phyloP scores from a whole-genome alignment of 371 early-diverging fungal species.

The Lichtheimia ramosa region DNA sequence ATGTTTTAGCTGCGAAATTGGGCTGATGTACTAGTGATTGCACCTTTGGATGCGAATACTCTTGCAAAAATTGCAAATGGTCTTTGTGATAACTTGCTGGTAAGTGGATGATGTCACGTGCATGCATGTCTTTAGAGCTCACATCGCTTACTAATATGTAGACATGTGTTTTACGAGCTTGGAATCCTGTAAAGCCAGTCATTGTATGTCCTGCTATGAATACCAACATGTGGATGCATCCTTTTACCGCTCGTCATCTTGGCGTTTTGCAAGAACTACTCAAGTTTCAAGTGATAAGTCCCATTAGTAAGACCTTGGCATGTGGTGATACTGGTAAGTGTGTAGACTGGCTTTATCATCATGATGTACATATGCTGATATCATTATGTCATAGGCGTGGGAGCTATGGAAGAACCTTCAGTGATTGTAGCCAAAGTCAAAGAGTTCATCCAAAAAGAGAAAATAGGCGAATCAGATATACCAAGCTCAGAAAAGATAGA shows the following conservation, averaged over 20 bases:
- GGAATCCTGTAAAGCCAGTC: constrained; percentile 75
- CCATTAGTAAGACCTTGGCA: constrained; percentile 85
- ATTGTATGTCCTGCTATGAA: constrained; percentile 96
- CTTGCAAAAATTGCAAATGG: constrained; percentile 91
- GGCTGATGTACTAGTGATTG: constrained; percentile 90
- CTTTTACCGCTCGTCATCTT: constrained; percentile 80
- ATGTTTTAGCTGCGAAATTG: constrained; percentile 81
- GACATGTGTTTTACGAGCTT: constrained; percentile 93
- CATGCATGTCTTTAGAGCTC: background rate
- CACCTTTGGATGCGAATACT: constrained; percentile 95
- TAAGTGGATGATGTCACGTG: constrained; percentile 21
- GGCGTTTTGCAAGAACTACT: constrained; percentile 48
- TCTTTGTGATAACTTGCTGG: constrained; percentile 92
- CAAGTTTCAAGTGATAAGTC: constrained; percentile 66
- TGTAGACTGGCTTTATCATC: too few relatives aligned
- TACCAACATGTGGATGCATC: constrained; percentile 96
- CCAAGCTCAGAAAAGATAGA: background rate
- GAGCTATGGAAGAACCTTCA: constrained; percentile 27
- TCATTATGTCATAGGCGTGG: constrained; percentile 8
- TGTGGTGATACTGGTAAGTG: constrained; percentile 90
- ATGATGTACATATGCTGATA: background rate
- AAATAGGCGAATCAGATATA: background rate
- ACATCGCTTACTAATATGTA: constrained; percentile 22
- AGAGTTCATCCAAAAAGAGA: background rate
- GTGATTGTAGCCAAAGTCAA: constrained; percentile 3